Conservation (phyloP, 2,329 filamentous ascomycete species). For the Fusarium chlamydosporum region DNA sequence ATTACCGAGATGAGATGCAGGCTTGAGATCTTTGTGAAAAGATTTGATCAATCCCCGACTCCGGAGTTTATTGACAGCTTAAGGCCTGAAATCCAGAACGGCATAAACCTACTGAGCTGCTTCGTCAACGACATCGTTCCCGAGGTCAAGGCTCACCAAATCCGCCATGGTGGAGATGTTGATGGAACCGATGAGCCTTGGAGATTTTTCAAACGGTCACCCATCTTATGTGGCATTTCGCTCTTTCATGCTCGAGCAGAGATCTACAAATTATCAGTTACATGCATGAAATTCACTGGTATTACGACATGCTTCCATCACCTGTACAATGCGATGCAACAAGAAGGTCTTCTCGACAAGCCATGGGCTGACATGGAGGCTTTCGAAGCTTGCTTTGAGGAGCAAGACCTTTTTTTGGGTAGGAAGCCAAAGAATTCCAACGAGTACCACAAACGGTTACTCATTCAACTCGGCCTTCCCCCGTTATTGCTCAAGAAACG, state of each 20-base stretch:
- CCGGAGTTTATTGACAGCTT: not conserved
- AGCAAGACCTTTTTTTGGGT: not conserved
- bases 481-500: not conserved
- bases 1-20: not conserved
- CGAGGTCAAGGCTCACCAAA: not conserved
- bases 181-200: not conserved
- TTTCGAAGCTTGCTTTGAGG: conserved; percentile 6
- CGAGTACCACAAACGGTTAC: not conserved
- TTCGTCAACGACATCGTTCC: not conserved
- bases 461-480: not conserved
- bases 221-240: not conserved
- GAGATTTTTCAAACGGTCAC: not conserved
- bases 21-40: not conserved
- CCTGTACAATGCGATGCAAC: conserved; percentile 3
- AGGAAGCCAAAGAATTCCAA: not conserved
- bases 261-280: not conserved
- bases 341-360: not conserved
- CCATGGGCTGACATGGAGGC: not conserved
- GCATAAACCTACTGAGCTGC: accelerated
- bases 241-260: not conserved
- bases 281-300: not conserved
- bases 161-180: not conserved
- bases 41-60: not conserved
- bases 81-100: not conserved
- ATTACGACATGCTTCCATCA: not conserved